Evolutionary conservation across 148 eudicot genomes (phyloP), one percentile per base, ranked within the genome.

Genomic region (Cornus florida): DNA sequence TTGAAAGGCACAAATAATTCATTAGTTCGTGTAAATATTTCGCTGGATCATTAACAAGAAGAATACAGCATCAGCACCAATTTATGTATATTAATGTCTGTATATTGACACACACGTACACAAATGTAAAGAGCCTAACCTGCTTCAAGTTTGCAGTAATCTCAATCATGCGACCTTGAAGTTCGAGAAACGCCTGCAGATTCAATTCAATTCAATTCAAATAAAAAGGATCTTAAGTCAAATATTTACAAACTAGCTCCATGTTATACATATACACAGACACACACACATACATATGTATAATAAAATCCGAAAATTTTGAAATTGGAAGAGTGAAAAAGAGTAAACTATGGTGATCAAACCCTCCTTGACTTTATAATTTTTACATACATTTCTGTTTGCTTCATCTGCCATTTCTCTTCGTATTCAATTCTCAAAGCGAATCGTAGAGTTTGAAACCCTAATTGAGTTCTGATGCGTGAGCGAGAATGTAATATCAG

Each of bases 111-210:
- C 66, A 62, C 9, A 62, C 19, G 20, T n/a, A 62, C 24, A 62
- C 33, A 33, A 2, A 11, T 13, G 20, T 32, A 60, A 16, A n/a
- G 19, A 16, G 22, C 3, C 78, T 75, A 4, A 92, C 98, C 95
- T 94, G 98, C 82, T 94, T 94, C 82, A 94, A 79, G 81, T 94
- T 94, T 6, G 87, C 92, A 31, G 97, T 89, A 22, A 90, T 87
- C 73, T 92, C 98, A 71, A 94, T 83, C 98, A 94, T 86, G 50
- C 97, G 98, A 77, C 88, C 89, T 86, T 92, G 98, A 89, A 94
- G 91, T 86, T 94, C 97, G 38, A 92, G 32, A 86, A 92, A 94
- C 41, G 97, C 94, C 98, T 94, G 73, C 67, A 53, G 28, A 71
- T 28, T 24, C 71, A 28, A 28, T 28, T 28, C 71, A 28, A 28